Base-by-base conservation (phyloP, 768 basidiomycete genomes). In the Collybia sp. region DNA sequence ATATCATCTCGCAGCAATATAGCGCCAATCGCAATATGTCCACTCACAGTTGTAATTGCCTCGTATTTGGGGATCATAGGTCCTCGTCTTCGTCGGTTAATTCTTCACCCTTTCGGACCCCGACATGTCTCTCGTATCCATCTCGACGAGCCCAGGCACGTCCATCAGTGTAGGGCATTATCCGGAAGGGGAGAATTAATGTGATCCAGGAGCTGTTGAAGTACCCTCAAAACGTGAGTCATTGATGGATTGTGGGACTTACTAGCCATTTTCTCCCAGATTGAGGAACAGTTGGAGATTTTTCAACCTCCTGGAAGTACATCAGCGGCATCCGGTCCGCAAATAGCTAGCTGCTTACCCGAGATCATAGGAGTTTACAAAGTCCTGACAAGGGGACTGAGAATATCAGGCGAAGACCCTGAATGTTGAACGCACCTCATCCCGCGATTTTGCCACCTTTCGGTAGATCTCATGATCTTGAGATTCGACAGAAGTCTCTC, bases 231-330 rank as follows among this genome's bases (percentile, higher is more conserved):
- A 44, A 30, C 13, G 30, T 12, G 15, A 34, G 5, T 31, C 16
- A 36, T 39, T 30, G 10, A 30, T 12, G 32, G 42, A 30, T 0
- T 50, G 31, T 18, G 5, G 6, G 1, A 82, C 92, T 54, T 63
- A 95, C 92, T 93, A 91, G 68, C 88, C 85, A 9, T 76, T 71
- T 15, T 71, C 69, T 9, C 87, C 88, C 25, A 95, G 57, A 55
- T 97, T 97, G 68, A 98, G 95, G 58, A 95, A 96, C 15, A 91
- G 61, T 51, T 76, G 65, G 9, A 97, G 66, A 59, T 99, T 98
- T 55, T 71, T 73, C 42, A 69, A 64, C 57, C 70, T 74, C 18
- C 79, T 79, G 56, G 12, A 15, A 3, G 35, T 18, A 3, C 13
- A 37, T 37, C 13, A 25, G 25, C 25, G 25, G 25, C 3, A 4